These are phyloP conservation scores for Diplosphaera chodatii DNA, from an alignment of 139 green algal genomes.

Conservation along the genomic window DNA sequence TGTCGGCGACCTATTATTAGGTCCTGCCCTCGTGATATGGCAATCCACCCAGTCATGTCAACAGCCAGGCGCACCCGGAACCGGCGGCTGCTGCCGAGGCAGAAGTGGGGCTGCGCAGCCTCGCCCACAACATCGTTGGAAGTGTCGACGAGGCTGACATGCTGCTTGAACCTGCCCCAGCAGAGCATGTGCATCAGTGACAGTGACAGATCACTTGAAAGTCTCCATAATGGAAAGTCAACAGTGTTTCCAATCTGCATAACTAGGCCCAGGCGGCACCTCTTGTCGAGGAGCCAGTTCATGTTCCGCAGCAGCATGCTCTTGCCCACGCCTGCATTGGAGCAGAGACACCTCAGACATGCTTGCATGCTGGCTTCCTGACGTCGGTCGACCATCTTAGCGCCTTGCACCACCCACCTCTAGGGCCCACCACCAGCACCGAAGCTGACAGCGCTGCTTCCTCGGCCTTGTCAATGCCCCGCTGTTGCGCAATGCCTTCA, in stretches of 20 bases:
- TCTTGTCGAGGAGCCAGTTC: conserved; percentile 25
- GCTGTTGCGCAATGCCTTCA: conserved; percentile 11
- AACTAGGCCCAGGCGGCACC: conserved; percentile 7
- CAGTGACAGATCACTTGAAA: not conserved
- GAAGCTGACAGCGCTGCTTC: not conserved
- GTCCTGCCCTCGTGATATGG: too few species aligned
- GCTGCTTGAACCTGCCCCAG: conserved; percentile 16
- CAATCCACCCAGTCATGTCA: not conserved
- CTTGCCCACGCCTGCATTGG: conserved; percentile 34
- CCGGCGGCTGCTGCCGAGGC: conserved; percentile 33
- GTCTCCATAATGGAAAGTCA: not conserved
- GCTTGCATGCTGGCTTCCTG: conserved; percentile 2
- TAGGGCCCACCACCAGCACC: not conserved
- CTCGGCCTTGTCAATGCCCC: not conserved
- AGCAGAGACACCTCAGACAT: not conserved
- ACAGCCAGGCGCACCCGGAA: conserved; percentile 32
- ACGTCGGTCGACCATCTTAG: not conserved
- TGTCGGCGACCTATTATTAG: too few species aligned
- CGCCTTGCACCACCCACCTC: not conserved
- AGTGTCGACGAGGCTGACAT: conserved; percentile 53
- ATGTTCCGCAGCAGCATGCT: conserved; percentile 50
- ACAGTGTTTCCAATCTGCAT: not conserved
- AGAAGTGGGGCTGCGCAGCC: conserved; percentile 39
- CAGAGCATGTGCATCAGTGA: not conserved
- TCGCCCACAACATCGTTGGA: conserved; percentile 40